Base-by-base conservation (phyloP, 768 basidiomycete genomes). In the Suillus alpinus region DNA sequence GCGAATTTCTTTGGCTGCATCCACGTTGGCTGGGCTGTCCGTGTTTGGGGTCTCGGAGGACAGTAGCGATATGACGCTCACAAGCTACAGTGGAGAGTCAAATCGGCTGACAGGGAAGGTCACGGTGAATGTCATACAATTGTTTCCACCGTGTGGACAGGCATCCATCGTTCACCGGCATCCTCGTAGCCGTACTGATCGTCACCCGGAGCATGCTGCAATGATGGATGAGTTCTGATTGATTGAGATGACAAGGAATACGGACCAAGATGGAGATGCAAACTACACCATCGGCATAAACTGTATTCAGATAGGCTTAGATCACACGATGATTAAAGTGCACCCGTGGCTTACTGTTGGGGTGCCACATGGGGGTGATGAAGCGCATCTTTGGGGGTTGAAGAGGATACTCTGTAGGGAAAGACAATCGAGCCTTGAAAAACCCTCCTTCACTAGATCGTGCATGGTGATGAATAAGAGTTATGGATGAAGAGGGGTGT, bases 161-260 rank as follows among this genome's bases (percentile, higher is more conserved):
- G 97, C 81, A 95, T 79, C 97, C 97, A 99, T 63, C 97, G 79
- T 78, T 99, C 97, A 47, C 93, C 90, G 1, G 97, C 94, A 68
- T 95, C 93, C 73, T 99, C 97, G 68, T 96, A 98, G 12, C 96
- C 91, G 67, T 91, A 98, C 73, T 98, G 92, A 75, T 99, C 96
- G 41, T 95, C 93, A 36, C 95, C 96, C 0, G 96, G 96, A 39
- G 92, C 86, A 69, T 98, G 96, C 94, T 97, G 66, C 43, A 58
- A 65, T 34, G 29, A 31, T 36, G 36, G 29, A 57, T 65, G 29
- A 65, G 47, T 31, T 41, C 13, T 34, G 40, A n/a, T 31, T 55
- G 29, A 32, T 10, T 47, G 16, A 59, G 20, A 57, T 5, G 58
- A 34, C 18, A 9, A 29, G 3, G 2, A 16, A 40, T 14, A 36